phyloP scores from a whole-genome alignment of 495 filamentous ascomycete species.

The Schizothecium vesticola region DNA sequence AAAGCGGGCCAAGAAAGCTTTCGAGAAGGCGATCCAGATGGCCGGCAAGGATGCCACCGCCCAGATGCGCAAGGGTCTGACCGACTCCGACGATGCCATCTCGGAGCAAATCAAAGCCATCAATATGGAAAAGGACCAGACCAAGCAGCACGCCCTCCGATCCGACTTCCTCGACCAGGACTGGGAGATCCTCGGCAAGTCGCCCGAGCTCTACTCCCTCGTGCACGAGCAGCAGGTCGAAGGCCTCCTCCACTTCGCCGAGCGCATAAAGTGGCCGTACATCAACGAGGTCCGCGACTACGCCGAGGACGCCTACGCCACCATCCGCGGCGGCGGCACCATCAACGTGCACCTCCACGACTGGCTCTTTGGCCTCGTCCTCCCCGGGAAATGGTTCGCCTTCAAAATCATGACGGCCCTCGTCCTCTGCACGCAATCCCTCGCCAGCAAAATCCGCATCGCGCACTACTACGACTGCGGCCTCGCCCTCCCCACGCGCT shows the following conservation, averaged over 20 bases:
- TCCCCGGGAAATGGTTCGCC: background rate
- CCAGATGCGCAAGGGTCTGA: background rate
- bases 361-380: background rate
- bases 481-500: background rate
- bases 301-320: slow-evolving; percentile 1
- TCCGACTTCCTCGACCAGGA: background rate
- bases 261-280: slow-evolving; percentile 3
- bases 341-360: background rate
- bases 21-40: background rate
- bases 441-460: background rate
- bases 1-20: background rate
- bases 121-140: background rate
- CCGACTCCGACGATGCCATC: background rate
- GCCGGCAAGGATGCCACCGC: background rate
- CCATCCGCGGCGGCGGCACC: background rate
- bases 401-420: slow-evolving; percentile 2
- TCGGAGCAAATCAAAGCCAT: background rate
- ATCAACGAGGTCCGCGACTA: slow-evolving; percentile 2
- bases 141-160: background rate
- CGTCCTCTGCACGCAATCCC: background rate
- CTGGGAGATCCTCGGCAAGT: background rate
- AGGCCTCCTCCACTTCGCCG: slow-evolving; percentile 1
- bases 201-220: background rate
- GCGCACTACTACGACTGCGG: slow-evolving; percentile 5
- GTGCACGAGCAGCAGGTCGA: slow-evolving; percentile 1